Conservation (phyloP, 1,139 yeast genomes). For the Groenewaldozyma auringiensis region DNA sequence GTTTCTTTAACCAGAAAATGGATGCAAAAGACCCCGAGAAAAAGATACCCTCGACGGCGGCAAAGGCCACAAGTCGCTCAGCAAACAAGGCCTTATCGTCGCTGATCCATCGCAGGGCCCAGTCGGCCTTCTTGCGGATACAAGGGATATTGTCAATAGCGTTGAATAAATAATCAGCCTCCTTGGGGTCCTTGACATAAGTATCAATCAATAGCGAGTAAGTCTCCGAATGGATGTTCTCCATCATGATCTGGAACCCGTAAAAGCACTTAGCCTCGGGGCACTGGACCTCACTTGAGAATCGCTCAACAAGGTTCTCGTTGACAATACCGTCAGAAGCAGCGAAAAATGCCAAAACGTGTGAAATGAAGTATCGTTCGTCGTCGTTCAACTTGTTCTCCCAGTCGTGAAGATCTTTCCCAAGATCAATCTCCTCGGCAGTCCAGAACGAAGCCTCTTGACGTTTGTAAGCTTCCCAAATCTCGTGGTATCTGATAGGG, state of each 20-base stretch:
- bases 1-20: slow-evolving; percentile 94
- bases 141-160: slow-evolving; percentile 93
- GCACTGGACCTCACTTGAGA: slow-evolving; percentile 92
- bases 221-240: slow-evolving; percentile 96
- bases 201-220: slow-evolving; percentile 91
- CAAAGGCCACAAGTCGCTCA: slow-evolving; percentile 95
- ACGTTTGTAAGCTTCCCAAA: slow-evolving; percentile 98
- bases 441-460: slow-evolving; percentile 99
- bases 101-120: slow-evolving; percentile 95
- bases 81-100: slow-evolving; percentile 83
- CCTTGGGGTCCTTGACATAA: slow-evolving; percentile 90
- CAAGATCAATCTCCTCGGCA: slow-evolving; percentile 95
- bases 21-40: slow-evolving; percentile 97
- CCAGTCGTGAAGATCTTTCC: slow-evolving; percentile 90
- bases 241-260: slow-evolving; percentile 99
- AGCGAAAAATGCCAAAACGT: slow-evolving; percentile 95
- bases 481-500: slow-evolving; percentile 96
- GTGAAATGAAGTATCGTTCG: slow-evolving; percentile 82
- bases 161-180: slow-evolving; percentile 79
- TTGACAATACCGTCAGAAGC: slow-evolving; percentile 98
- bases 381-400: slow-evolving; percentile 73
- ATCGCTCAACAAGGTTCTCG: slow-evolving; percentile 93
- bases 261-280: slow-evolving; percentile 98
- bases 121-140: slow-evolving; percentile 92
- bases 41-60: slow-evolving; percentile 98